These are phyloP conservation scores for Ogataea nitratoaversa DNA, from an alignment of 805 yeast genomes.

Conservation along the genomic window DNA sequence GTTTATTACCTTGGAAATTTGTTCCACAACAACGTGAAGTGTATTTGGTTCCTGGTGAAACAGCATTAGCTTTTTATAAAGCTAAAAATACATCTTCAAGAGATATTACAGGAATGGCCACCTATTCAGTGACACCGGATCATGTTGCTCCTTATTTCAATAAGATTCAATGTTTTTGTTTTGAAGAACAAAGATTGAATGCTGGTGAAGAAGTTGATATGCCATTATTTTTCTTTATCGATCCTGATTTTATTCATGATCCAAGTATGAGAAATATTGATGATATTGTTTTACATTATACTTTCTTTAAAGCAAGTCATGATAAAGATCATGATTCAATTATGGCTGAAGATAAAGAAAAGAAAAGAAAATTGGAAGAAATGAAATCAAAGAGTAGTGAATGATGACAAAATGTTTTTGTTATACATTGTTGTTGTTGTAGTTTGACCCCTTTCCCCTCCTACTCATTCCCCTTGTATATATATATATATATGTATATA, in stretches of 20 bases:
- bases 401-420: too few relatives aligned
- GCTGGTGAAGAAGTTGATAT: slow-evolving; percentile 98
- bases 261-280: slow-evolving; percentile 89
- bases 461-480: too few relatives aligned
- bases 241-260: slow-evolving; percentile 91
- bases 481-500: too few relatives aligned
- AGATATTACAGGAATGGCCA: slow-evolving; percentile 97
- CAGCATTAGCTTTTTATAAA: slow-evolving; percentile 92
- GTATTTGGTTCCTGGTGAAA: slow-evolving; percentile 91
- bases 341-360: slow-evolving; percentile 19
- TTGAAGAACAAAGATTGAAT: slow-evolving; percentile 88
- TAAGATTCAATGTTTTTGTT: slow-evolving; percentile 97
- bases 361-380: slow-evolving; percentile 2
- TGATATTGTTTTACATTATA: slow-evolving; percentile 86
- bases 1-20: slow-evolving; percentile 90
- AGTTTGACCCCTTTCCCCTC: too few relatives aligned
- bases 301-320: slow-evolving; percentile 69
- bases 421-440: too few relatives aligned
- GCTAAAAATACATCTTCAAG: slow-evolving; percentile 83
- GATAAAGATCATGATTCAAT: slow-evolving; percentile 25
- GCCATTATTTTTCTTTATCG: slow-evolving; percentile 97
- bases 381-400: background rate
- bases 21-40: slow-evolving; percentile 94
- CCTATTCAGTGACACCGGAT: slow-evolving; percentile 94
- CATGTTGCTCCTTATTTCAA: slow-evolving; percentile 95